Conservation (phyloP, 225 moss, liverwort and hornwort species). For the Climacium dendroides region DNA sequence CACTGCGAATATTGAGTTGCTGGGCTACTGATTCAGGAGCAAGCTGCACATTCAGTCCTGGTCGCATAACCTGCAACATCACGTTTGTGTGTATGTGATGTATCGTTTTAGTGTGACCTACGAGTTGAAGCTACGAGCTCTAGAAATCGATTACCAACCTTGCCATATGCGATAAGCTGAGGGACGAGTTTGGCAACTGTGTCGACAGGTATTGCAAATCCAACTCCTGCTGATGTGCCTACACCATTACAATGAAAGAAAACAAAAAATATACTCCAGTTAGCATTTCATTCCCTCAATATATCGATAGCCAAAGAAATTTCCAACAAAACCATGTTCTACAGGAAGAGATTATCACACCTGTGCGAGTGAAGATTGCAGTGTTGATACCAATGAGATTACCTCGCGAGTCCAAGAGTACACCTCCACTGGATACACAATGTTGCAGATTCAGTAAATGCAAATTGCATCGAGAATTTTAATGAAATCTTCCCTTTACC, state of each 20-base stretch:
- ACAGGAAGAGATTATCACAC: not conserved
- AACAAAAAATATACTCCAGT: not conserved
- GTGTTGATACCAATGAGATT: slow-evolving; percentile 57
- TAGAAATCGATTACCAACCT: slow-evolving; percentile 11
- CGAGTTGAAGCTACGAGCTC: not conserved
- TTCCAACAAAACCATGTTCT: not conserved
- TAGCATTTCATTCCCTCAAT: not conserved
- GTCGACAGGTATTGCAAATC: slow-evolving; percentile 64
- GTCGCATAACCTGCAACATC: slow-evolving; percentile 41
- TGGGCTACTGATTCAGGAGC: slow-evolving; percentile 55
- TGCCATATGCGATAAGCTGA: slow-evolving; percentile 55
- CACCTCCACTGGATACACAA: slow-evolving; percentile 37
- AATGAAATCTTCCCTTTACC: not conserved
- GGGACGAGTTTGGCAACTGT: slow-evolving; percentile 64
- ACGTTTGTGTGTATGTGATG: not conserved
- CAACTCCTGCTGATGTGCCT: slow-evolving; percentile 68
- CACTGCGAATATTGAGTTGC: slow-evolving; percentile 50
- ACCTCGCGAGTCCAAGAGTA: slow-evolving; percentile 50
- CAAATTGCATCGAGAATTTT: not conserved
- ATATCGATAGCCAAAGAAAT: not conserved
- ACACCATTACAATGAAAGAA: not conserved
- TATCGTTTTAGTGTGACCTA: not conserved
- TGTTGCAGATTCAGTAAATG: not conserved
- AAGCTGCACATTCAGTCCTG: slow-evolving; percentile 57
- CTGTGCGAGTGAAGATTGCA: slow-evolving; percentile 67